Evolutionary conservation across 768 basidiomycete genomes (phyloP), one percentile per base, ranked within the genome.

Genomic region (Boletus pseudopeckii): DNA sequence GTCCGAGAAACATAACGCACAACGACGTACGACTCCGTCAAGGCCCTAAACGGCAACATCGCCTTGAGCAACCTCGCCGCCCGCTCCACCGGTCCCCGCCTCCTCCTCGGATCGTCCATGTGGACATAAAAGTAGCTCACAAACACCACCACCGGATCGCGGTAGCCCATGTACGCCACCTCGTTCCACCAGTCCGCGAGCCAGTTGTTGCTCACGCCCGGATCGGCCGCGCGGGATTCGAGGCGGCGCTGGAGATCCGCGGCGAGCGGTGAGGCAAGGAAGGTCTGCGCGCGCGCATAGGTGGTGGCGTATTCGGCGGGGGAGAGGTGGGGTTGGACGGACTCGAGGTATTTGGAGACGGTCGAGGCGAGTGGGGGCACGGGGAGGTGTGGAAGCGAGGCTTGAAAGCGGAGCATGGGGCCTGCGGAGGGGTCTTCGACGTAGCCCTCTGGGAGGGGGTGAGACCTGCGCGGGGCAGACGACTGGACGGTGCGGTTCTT

Each of bases 101-200:
- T 70, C 22, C 71, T 65, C 43, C 71, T 65, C 42, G 64, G 74
- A 64, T 93, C 90, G 52, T 87, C 81, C 42, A 85, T 68, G 70
- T 98, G 95, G 9, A 94, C 81, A 69, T 91, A 99, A 75, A 88
- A 98, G 76, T 99, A 99, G 79, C 87, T 92, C 63, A 95, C 92
- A 59, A 84, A 89, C 14, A 95, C 89, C 30, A 95, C 87, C 45
- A 97, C 90, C 2, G 94, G 85, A 62, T 96, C 95, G 45, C 91
- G 80, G 65, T 90, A 91, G 7, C 75, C 86, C 87, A 92, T 86
- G 68, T 90, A 91, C 17, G 95, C 95, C 5, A 71, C 81, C 34
- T 97, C 92, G 72, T 98, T 95, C 96, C 96, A 99, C 97, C 97
- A 99, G 48, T 96, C 92, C 44, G 82, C 80, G n/a, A 99, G 78